phyloP scores from a whole-genome alignment of 2,329 filamentous ascomycete genomes.

The Colletotrichum zoysiae region DNA sequence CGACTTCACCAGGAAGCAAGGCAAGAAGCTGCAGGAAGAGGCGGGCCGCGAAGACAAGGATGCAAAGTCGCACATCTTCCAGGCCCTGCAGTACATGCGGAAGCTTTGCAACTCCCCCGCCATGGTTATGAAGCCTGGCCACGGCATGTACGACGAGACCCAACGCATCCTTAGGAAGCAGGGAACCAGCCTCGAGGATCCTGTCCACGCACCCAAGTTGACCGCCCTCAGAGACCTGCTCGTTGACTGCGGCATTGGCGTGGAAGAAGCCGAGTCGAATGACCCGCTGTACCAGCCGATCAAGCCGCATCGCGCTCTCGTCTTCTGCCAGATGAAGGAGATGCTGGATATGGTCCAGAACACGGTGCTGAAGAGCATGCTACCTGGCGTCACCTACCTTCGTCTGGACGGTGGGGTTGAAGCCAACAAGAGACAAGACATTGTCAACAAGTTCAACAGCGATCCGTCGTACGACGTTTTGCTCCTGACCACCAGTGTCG shows the following conservation, averaged over 20 bases:
- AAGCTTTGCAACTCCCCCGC: conserved; percentile 98
- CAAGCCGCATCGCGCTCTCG: conserved; percentile 92
- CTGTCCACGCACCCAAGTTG: conserved; percentile 91
- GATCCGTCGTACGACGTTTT: conserved; percentile 97
- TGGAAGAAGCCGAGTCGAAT: conserved; percentile 72
- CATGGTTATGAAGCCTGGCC: conserved; percentile 93
- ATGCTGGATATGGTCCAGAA: conserved; percentile 99
- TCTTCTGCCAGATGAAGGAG: conserved; percentile 99
- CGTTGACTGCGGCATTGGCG: conserved; percentile 98
- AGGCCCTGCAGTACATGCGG: conserved; percentile 98
- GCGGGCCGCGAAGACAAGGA: conserved; percentile 89
- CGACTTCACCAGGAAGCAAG: conserved; percentile 94
- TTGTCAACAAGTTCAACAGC: conserved; percentile 98
- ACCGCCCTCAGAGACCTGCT: conserved; percentile 89
- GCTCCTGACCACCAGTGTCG: conserved; percentile 93
- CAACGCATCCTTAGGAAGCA: conserved; percentile 83
- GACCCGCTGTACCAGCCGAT: conserved; percentile 82
- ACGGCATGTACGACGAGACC: conserved; percentile 89
- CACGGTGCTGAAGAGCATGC: conserved; percentile 87
- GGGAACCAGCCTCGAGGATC: conserved; percentile 85
- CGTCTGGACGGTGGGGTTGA: conserved; percentile 96
- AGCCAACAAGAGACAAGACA: conserved; percentile 92
- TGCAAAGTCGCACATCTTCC: conserved; percentile 98
- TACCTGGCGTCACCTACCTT: conserved; percentile 93
- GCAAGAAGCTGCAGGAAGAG: conserved; percentile 86